Evolutionary conservation across 1,284 basidiomycete genomes (phyloP).

Genomic region (Chondrostereum purpureum): DNA sequence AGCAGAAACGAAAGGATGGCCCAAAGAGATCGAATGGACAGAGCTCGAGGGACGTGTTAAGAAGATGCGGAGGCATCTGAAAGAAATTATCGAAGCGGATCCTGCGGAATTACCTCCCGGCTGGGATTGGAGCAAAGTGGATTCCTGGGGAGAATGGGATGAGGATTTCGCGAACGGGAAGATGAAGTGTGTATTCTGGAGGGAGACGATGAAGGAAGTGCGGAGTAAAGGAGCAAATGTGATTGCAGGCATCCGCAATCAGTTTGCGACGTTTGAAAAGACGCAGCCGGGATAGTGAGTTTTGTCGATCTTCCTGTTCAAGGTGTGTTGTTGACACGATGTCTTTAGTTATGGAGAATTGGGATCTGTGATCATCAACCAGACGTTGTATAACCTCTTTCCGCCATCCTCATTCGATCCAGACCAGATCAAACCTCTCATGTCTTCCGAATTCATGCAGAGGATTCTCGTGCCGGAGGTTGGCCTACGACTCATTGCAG

Average conservation of each 20-base stretch:
- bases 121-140: conserved; percentile 19
- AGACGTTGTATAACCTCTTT: conserved; percentile 69
- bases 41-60: conserved; percentile 45
- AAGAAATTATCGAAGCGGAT: conserved; percentile 47
- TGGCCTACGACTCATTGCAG: conserved; percentile 62
- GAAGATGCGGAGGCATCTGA: conserved; percentile 38
- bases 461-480: conserved; percentile 71
- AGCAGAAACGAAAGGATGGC: conserved; percentile 67
- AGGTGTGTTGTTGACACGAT: conserved; percentile 3
- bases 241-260: conserved; percentile 60
- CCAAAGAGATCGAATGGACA: conserved; percentile 60
- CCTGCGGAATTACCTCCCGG: neutral
- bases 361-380: conserved; percentile 70
- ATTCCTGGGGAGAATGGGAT: conserved; percentile 19
- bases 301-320: conserved; percentile 1
- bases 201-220: conserved; percentile 53
- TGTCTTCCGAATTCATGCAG: conserved; percentile 64
- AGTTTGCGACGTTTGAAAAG: conserved; percentile 70
- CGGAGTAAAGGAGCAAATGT: conserved; percentile 55
- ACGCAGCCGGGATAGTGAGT: conserved; percentile 79
- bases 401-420: conserved; percentile 52
- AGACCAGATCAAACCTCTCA: conserved; percentile 49
- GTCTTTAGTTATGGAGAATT: conserved; percentile 71
- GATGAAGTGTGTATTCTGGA: conserved; percentile 58
- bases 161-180: conserved; percentile 29